Conservation (phyloP, 1,139 yeast species). For the Yarrowia galli region DNA sequence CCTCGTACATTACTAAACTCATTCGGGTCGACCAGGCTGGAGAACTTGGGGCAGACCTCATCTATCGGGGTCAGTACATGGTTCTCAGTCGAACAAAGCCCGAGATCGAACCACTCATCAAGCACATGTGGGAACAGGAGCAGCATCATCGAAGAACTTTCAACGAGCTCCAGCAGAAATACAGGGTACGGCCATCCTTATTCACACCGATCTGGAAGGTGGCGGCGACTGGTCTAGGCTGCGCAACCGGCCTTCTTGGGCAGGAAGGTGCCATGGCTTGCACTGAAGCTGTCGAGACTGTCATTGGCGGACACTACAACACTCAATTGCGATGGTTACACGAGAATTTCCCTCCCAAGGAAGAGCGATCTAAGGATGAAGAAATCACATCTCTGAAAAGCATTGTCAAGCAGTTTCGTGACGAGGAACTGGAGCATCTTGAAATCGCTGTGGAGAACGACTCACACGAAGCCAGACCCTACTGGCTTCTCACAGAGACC, state of each 20-base stretch:
- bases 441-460: slow-evolving; percentile 93
- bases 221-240: slow-evolving; percentile 89
- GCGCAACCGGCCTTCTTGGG: slow-evolving; percentile 82
- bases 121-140: slow-evolving; percentile 99
- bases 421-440: slow-evolving; percentile 93
- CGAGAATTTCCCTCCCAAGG: slow-evolving; percentile 52
- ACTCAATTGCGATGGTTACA: slow-evolving; percentile 78
- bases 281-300: slow-evolving; percentile 98
- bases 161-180: slow-evolving; percentile 73
- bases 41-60: slow-evolving; percentile 95
- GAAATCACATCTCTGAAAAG: slow-evolving; percentile 63
- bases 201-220: slow-evolving; percentile 92
- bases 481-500: slow-evolving; percentile 82
- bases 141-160: slow-evolving; percentile 87
- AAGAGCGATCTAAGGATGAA: slow-evolving; percentile 54
- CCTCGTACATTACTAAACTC: slow-evolving; percentile 74
- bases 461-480: slow-evolving; percentile 93
- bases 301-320: slow-evolving; percentile 95
- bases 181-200: slow-evolving; percentile 88
- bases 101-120: slow-evolving; percentile 70
- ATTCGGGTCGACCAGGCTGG: slow-evolving; percentile 98
- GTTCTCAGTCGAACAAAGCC: slow-evolving; percentile 69
- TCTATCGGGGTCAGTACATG: slow-evolving; percentile 87
- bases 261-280: slow-evolving; percentile 99
- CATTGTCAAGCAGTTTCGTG: slow-evolving; percentile 79